Conservation (phyloP, 306 rosid species). For the Castanea mollissima region DNA sequence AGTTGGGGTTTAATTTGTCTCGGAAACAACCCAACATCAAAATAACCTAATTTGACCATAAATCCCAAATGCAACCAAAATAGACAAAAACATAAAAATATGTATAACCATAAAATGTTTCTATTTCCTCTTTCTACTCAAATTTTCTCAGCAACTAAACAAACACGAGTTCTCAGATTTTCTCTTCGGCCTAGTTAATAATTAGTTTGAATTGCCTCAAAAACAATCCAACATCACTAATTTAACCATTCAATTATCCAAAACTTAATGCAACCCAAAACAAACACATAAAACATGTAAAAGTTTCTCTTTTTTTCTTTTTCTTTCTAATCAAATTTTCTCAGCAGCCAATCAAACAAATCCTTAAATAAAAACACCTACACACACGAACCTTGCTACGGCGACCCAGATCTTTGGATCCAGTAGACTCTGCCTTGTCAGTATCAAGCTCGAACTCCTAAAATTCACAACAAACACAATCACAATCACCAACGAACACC, state of each 20-base stretch:
- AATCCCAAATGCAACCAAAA: not conserved
- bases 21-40: not conserved
- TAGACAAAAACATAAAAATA: not conserved
- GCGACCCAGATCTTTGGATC: slow-evolving; percentile 81
- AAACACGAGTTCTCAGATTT: too few relatives aligned
- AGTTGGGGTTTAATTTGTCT: not conserved
- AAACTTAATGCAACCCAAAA: not conserved
- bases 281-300: not conserved
- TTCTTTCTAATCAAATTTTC: not conserved
- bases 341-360: slow-evolving; percentile 13
- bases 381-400: slow-evolving; percentile 61
- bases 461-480: slow-evolving; percentile 19
- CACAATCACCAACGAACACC: not conserved
- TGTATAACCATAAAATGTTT: not conserved
- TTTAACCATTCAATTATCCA: not conserved
- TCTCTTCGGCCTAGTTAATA: too few relatives aligned
- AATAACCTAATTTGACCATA: not conserved
- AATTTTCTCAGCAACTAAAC: not conserved
- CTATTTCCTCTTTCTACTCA: not conserved
- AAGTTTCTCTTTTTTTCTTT: not conserved
- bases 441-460: slow-evolving; percentile 49
- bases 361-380: not conserved
- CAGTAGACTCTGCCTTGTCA: slow-evolving; percentile 35
- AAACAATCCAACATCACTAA: too few relatives aligned
- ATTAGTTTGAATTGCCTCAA: too few relatives aligned